Base-by-base conservation (phyloP, 176 grass and related monocot genomes). In the Melocanna baccifera region DNA sequence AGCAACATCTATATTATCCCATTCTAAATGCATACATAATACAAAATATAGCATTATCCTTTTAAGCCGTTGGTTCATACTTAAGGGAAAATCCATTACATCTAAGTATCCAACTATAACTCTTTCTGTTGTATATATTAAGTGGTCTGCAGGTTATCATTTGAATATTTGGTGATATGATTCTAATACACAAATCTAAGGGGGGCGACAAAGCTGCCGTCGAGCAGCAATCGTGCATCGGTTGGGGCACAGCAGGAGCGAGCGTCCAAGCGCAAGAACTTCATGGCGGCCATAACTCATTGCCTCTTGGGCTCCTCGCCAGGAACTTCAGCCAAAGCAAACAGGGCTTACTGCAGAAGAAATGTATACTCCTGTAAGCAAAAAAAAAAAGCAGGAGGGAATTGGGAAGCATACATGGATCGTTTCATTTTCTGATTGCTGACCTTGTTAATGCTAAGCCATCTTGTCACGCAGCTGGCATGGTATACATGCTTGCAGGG, bases 371-470 rank as follows among this genome's bases (percentile, higher is more conserved):
- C 41, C 2, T 84, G 48, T 78, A 51, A 81, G 83, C 3, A n/a
- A n/a, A n/a, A 69, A 73, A 83, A 12, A 84, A 57, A 39, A 50
- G 46, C 39, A 64, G 9, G 47, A 10, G 15, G 66, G 26, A 52
- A 51, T 39, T 3, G 0, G 20, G 52, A 87, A 55, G 34, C 53
- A 22, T 45, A 53, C 6, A n/a, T 42, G 6, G 25, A 26, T 62
- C 4, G 6, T 43, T 81, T 40, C 9, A 14, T 43, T 66, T 62
- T 41, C 9, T 56, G 32, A 50, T 13, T 39, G 30, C 75, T 81
- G 48, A 98, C 96, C 96, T 98, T 98, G 87, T 98, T 98, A 75
- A 98, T 98, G 71, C 78, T 84, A 73, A 98, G 89, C 96, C 96
- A 98, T 92, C 76, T 98, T 69, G 91, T 90, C 51, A 98, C 91